Conservation (phyloP, 805 yeast genomes). For the Zygoascus bituminiphila region DNA sequence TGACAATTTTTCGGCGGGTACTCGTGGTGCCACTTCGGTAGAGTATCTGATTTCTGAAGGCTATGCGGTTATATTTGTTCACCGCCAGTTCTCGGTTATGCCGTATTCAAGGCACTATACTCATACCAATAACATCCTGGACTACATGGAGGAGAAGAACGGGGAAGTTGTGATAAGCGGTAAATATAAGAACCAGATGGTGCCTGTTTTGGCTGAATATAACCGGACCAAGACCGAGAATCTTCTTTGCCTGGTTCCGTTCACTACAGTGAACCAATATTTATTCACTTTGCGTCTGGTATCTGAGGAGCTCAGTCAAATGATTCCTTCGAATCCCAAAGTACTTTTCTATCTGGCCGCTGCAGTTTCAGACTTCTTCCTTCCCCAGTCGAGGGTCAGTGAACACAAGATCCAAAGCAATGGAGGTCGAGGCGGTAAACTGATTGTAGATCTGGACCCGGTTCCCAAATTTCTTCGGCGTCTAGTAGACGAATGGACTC, state of each 20-base stretch:
- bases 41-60: constrained; percentile 80
- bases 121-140: constrained; percentile 77
- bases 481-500: constrained; percentile 90
- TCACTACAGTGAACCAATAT: constrained; percentile 92
- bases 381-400: constrained; percentile 78
- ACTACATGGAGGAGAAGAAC: constrained; percentile 51
- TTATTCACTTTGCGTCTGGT: constrained; percentile 70
- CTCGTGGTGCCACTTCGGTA: constrained; percentile 94
- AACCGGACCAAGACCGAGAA: constrained; percentile 40
- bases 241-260: constrained; percentile 65
- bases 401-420: constrained; percentile 91
- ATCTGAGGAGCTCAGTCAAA: constrained; percentile 48
- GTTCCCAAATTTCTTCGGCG: constrained; percentile 90
- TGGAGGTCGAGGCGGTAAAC: constrained; percentile 51
- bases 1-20: constrained; percentile 96
- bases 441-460: constrained; percentile 82
- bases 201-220: constrained; percentile 46
- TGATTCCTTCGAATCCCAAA: constrained; percentile 2
- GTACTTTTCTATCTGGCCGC: constrained; percentile 89
- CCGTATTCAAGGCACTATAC: constrained; percentile 88
- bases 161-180: constrained; percentile 51
- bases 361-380: constrained; percentile 93
- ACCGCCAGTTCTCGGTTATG: constrained; percentile 81
- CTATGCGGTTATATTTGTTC: constrained; percentile 87
- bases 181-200: constrained; percentile 54